phyloP scores from a whole-genome alignment of 148 eudicot genomes.

The Chenopodium berlandieri region DNA sequence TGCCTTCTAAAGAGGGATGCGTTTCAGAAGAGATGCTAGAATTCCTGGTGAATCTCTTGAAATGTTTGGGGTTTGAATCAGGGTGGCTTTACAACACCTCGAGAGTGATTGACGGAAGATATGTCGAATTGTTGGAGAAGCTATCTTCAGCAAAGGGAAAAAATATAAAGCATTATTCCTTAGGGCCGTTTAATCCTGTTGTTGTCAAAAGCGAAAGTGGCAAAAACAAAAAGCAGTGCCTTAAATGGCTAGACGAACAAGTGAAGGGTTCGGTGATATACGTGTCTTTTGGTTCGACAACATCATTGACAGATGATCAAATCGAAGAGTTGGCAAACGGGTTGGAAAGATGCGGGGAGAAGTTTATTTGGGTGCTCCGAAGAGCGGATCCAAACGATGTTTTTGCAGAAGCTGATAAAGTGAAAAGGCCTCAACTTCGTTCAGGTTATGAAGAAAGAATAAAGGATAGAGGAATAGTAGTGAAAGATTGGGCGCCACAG shows the following conservation, averaged over 20 bases:
- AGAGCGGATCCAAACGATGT: conserved; percentile 21
- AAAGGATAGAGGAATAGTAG: conserved; percentile 39
- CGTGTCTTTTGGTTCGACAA: conserved; percentile 62
- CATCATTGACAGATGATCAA: conserved; percentile 42
- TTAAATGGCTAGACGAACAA: conserved; percentile 32
- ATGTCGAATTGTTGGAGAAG: conserved; percentile 23
- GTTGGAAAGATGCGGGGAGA: conserved; percentile 46
- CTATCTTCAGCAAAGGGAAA: background rate
- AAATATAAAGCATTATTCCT: conserved; percentile 3
- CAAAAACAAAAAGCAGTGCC: conserved; percentile 15
- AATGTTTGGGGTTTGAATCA: conserved; percentile 12
- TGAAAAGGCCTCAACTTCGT: conserved; percentile 33
- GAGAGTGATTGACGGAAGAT: conserved; percentile 36
- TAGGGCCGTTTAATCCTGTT: conserved; percentile 28
- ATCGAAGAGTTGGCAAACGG: conserved; percentile 58
- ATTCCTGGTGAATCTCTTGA: background rate
- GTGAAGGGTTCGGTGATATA: conserved; percentile 46
- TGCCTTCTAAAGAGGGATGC: conserved; percentile 33
- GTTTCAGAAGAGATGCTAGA: conserved; percentile 16
- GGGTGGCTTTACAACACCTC: conserved; percentile 34
- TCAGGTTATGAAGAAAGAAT: conserved; percentile 60
- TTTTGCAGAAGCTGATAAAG: conserved; percentile 22
- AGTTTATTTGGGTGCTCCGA: conserved; percentile 64
- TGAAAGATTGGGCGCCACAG: conserved; percentile 64
- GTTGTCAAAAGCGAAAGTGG: background rate